Conservation (phyloP, 176 grass and related monocot genomes). For the Aegilops umbellulata region DNA sequence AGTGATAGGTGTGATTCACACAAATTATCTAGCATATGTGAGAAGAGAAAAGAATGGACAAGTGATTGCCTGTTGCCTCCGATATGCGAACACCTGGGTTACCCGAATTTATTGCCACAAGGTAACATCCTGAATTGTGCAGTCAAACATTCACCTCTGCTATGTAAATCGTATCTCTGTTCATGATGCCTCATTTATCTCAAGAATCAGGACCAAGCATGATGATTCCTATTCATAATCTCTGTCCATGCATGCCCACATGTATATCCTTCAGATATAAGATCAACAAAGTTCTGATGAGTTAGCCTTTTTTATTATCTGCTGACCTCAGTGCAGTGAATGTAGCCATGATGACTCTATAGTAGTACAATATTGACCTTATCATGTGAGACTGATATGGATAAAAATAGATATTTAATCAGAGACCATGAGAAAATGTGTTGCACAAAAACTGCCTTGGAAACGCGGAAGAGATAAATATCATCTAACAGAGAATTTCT, state of each 20-base stretch:
- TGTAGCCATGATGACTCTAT: background rate
- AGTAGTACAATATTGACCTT: background rate
- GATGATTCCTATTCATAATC: background rate
- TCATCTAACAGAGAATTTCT: background rate
- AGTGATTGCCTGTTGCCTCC: constrained; percentile 67
- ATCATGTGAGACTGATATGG: background rate
- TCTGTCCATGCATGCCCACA: background rate
- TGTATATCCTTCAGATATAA: background rate
- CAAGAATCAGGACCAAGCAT: background rate
- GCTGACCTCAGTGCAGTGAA: background rate
- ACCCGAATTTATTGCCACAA: constrained; percentile 96
- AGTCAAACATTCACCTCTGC: background rate
- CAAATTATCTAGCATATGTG: constrained; percentile 99
- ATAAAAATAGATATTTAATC: background rate
- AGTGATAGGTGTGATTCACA: constrained; percentile 93
- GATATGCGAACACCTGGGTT: constrained; percentile 83
- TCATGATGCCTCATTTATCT: background rate
- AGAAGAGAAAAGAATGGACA: constrained; percentile 92
- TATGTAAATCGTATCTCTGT: background rate
- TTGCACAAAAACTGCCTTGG: background rate
- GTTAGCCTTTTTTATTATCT: constrained; percentile 7
- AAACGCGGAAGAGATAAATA: background rate
- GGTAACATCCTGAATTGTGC: constrained; percentile 48
- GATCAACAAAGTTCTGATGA: background rate
- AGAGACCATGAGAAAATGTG: background rate